Conservation (phyloP, 768 basidiomycete species). For the Tricholoma terreum region DNA sequence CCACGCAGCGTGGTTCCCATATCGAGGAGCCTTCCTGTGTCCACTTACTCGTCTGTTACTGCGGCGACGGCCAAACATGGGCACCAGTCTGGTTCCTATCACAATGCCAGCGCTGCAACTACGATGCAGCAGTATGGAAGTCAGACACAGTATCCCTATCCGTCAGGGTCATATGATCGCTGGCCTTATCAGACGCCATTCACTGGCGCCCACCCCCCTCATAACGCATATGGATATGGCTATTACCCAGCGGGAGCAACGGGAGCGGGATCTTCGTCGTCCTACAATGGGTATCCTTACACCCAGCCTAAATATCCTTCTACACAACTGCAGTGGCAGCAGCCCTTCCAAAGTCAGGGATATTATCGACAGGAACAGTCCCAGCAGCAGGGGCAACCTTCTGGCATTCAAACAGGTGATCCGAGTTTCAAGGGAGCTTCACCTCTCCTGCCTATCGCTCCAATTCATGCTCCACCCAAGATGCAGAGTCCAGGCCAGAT, state of each 20-base stretch:
- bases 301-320: constrained; percentile 18
- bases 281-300: constrained; percentile 26
- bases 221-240: constrained; percentile 25
- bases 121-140: constrained; percentile 15
- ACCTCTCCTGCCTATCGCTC: background rate
- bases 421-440: background rate
- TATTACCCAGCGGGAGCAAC: constrained; percentile 23
- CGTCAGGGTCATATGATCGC: constrained; percentile 32
- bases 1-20: constrained; percentile 22
- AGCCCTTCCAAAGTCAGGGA: constrained; percentile 27
- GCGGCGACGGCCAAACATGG: constrained; percentile 10
- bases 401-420: background rate
- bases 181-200: constrained; percentile 32
- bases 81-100: constrained; percentile 6
- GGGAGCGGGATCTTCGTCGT: constrained; percentile 16
- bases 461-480: background rate
- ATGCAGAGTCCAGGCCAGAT: constrained; percentile 1
- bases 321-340: constrained; percentile 32
- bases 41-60: constrained; percentile 29
- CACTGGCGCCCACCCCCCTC: constrained; percentile 15
- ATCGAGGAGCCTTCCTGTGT: constrained; percentile 23
- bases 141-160: constrained; percentile 17
- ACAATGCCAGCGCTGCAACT: constrained; percentile 11
- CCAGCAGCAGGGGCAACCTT: background rate
- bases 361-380: constrained; percentile 2